A percentile compares a stretch with the other conserved stretches of the same genome.
phyloP scores from a whole-genome alignment of 352 stramenopile species.

The Elongisporangium prolatum region DNA sequence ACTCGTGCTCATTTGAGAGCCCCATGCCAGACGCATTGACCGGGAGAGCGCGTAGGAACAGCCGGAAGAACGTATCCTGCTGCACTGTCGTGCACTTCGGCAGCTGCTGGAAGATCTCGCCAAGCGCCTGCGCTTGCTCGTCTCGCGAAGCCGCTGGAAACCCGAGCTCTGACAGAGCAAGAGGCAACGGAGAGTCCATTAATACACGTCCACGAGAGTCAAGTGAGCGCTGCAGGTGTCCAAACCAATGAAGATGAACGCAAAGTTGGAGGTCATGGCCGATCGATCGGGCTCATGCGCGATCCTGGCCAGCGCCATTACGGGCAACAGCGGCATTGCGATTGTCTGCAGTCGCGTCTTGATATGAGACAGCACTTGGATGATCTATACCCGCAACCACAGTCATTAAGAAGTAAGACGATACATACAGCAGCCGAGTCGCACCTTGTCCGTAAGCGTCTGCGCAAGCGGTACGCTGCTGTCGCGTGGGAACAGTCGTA shows the following conservation, averaged over 20 bases:
- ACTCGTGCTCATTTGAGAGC: conserved; percentile 2
- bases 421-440: neutral
- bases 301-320: conserved; percentile 39
- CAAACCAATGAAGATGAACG: conserved; percentile 71
- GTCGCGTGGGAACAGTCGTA: conserved; percentile 49
- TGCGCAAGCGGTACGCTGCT: conserved; percentile 25
- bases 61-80: conserved; percentile 61
- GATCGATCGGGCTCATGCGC: conserved; percentile 32
- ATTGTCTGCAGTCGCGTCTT: conserved; percentile 69
- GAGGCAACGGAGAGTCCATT: neutral
- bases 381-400: conserved; percentile 24
- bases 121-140: conserved; percentile 35
- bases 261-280: conserved; percentile 61
- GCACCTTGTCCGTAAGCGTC: conserved; percentile 71
- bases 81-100: conserved; percentile 25
- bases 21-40: conserved; percentile 21
- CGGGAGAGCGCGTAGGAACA: conserved; percentile 50
- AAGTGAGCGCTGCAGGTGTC: neutral
- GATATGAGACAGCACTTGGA: conserved; percentile 69
- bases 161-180: conserved; percentile 39
- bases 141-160: conserved; percentile 44
- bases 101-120: conserved; percentile 23
- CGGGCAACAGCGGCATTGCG: conserved; percentile 34
- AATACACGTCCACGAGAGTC: neutral
- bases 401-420: neutral